Evolutionary conservation across 1,284 basidiomycete genomes (phyloP).

Genomic region (Lignosus rhinocerotis): DNA sequence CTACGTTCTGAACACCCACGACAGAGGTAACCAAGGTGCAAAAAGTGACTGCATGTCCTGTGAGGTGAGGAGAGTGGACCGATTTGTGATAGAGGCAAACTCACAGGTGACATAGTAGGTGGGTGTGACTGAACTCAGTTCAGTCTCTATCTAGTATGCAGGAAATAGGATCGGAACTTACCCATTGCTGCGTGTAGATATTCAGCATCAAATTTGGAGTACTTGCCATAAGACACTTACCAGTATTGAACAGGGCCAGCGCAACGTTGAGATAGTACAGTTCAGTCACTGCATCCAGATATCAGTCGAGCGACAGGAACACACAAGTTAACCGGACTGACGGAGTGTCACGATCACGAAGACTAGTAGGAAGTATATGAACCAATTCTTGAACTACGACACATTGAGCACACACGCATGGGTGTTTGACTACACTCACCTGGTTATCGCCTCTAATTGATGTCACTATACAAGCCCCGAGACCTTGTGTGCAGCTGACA

Average conservation of each 20-base stretch:
- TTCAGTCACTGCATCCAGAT: conserved; percentile 41
- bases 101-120: conserved; percentile 61
- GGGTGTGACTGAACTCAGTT: conserved; percentile 44
- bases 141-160: conserved; percentile 20
- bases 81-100: conserved; percentile 2
- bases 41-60: conserved; percentile 43
- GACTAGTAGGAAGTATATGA: conserved; percentile 56
- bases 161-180: conserved; percentile 29
- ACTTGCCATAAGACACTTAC: conserved; percentile 22
- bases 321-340: conserved; percentile 14
- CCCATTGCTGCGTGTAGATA: conserved; percentile 31
- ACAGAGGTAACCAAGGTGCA: conserved; percentile 54
- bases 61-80: neutral
- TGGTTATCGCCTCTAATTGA: conserved; percentile 53
- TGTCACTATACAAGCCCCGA: conserved; percentile 66
- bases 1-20: conserved; percentile 23
- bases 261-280: conserved; percentile 74
- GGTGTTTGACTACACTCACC: conserved; percentile 14
- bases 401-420: neutral
- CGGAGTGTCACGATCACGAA: conserved; percentile 56
- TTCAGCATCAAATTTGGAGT: no score
- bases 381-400: conserved; percentile 55
- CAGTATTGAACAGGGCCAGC: conserved; percentile 66
- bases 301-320: neutral
- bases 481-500: conserved; percentile 66